phyloP scores from a whole-genome alignment of 192 early-diverging fungal species.

The Coemansia sp. region DNA sequence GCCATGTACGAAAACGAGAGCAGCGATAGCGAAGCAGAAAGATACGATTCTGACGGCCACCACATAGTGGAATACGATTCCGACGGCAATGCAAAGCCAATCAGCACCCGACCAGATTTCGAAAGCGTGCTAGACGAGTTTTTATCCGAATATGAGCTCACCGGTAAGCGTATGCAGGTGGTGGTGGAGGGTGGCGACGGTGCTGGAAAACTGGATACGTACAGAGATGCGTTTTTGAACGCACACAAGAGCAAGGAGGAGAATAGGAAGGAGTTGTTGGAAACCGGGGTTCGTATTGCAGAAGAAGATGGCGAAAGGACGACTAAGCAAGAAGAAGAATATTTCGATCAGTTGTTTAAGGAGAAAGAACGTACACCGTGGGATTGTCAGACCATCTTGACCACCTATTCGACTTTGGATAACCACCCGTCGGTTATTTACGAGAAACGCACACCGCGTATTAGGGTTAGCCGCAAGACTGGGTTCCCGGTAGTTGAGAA shows the following conservation, averaged over 20 bases:
- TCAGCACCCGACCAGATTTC: conserved; percentile 71
- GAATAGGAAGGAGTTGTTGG: conserved; percentile 41
- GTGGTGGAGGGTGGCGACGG: conserved; percentile 66
- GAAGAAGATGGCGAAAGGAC: conserved; percentile 30
- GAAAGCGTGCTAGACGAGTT: conserved; percentile 74
- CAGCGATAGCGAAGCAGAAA: conserved; percentile 34
- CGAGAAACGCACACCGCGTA: conserved; percentile 62
- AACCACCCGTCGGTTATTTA: conserved; percentile 86
- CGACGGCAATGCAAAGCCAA: conserved; percentile 52
- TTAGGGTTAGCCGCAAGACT: conserved; percentile 71
- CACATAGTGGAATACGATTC: conserved; percentile 58
- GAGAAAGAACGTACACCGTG: conserved; percentile 66
- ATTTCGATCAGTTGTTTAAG: conserved; percentile 58
- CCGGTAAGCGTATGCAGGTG: conserved; percentile 67
- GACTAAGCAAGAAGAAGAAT: conserved; percentile 42
- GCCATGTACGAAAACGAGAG: conserved; percentile 46
- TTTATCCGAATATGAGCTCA: conserved; percentile 76
- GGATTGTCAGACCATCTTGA: conserved; percentile 91
- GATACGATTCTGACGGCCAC: conserved; percentile 63
- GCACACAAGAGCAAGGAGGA: conserved; percentile 27
- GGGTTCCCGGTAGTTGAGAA: conserved; percentile 66
- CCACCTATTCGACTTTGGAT: conserved; percentile 92
- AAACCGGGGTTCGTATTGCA: conserved; percentile 28
- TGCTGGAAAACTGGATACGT: conserved; percentile 62
- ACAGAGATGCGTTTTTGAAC: conserved; percentile 59